Evolutionary conservation across 306 rosid species (phyloP), one percentile per base, ranked within the genome.

Genomic region (Trifolium pratense): DNA sequence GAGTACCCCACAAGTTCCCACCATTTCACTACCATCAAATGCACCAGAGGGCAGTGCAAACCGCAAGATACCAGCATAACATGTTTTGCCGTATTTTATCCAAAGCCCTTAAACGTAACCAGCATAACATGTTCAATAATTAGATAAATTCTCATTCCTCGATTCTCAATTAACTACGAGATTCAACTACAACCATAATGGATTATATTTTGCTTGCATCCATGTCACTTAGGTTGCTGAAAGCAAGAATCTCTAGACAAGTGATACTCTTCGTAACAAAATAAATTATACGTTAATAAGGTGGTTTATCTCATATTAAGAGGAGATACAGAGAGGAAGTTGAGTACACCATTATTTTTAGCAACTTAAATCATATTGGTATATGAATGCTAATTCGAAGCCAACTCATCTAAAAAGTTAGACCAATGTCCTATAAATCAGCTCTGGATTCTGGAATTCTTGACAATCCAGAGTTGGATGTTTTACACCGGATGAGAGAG

Each of bases 341-440:
- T 17, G 20, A 43, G 56, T 75, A 14, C 56, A 68, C 23, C 49
- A 31, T 43, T 17, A 46, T 59, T 59, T 76, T 31, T 20, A 76
- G 53, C 32, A 56, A 75, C 14, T 64, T 58, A 75, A 57, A 80
- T 63, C 55, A 55, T 64, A 63, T 53, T 42, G 53, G 29, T 67
- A 68, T 18, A 56, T 32, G 29, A 69, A 69, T 16, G 42, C 63
- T 52, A 75, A 43, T 68, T 63, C 49, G 9, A 23, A 55, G 49
- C 29, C 23, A 26, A 49, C 55, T 23, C 18, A 18, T 53, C 68
- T 26, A 48, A 48, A 18, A 3, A 64, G 49, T 11, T 53, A 34
- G 70, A 20, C 20, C 32, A 21, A 7, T 52, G 18, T 26, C 57
- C 45, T 53, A 75, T 6, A 23, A 13, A 68, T 29, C 29, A 68